Conservation (phyloP, 2,329 filamentous ascomycete genomes). For the Epichloe coenophiala region DNA sequence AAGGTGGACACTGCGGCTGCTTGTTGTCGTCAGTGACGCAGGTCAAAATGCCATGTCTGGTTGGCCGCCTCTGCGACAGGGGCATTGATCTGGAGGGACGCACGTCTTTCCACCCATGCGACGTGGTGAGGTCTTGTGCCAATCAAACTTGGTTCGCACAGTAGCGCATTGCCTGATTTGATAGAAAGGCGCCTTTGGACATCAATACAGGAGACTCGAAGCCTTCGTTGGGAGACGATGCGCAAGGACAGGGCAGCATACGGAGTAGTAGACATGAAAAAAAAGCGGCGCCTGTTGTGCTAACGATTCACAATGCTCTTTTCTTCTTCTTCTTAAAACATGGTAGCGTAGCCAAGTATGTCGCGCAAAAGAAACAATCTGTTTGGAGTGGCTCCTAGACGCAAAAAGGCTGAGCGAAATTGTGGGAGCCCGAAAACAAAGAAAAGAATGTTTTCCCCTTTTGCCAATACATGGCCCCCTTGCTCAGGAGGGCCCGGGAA, state of each 20-base stretch:
- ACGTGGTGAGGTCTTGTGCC: slow-evolving; percentile 7
- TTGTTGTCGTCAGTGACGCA: background rate
- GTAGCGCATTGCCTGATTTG: slow-evolving; percentile 8
- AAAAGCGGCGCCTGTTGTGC: background rate
- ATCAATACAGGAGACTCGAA: slow-evolving; percentile 11
- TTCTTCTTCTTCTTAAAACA: background rate
- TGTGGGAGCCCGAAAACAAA: no score
- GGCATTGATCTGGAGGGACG: background rate
- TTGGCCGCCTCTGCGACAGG: slow-evolving; percentile 2
- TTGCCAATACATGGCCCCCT: background rate
- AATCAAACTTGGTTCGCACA: slow-evolving; percentile 6
- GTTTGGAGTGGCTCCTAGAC: no score
- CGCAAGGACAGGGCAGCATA: background rate
- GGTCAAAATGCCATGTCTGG: background rate
- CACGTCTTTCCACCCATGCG: background rate
- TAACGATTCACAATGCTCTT: slow-evolving; percentile 6
- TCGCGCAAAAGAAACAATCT: no score
- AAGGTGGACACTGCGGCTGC: background rate
- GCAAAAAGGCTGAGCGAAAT: no score
- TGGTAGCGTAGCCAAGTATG: background rate
- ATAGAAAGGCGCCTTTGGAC: slow-evolving; percentile 11
- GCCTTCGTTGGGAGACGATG: slow-evolving; percentile 11
- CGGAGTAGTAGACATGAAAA: background rate
- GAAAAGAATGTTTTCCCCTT: no score
- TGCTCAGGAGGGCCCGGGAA: background rate